Percentiles rank a stretch among this genome's conserved stretches.
These are phyloP conservation scores for Arthroderma uncinatum DNA, from an alignment of 2,329 filamentous ascomycete genomes.

Conservation along the genomic window DNA sequence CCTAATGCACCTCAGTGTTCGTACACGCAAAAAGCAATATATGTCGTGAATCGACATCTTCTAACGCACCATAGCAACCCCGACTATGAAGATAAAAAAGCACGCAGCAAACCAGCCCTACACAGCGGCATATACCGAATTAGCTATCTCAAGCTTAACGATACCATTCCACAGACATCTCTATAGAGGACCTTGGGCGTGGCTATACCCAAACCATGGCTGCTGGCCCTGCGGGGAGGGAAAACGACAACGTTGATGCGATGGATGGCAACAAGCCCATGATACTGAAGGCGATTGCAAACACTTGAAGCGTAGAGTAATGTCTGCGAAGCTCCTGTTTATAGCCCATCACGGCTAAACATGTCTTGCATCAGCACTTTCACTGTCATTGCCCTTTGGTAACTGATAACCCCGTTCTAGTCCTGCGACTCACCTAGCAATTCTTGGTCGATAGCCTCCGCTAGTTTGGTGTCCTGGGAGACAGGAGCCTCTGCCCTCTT, in stretches of 20 bases:
- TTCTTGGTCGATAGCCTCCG: not conserved
- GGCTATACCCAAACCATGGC: constrained; percentile 48
- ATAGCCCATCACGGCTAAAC: constrained; percentile 34
- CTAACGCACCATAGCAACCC: constrained; percentile 44
- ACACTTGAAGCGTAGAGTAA: constrained; percentile 52
- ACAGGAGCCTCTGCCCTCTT: not conserved
- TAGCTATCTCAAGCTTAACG: not conserved
- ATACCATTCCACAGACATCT: not conserved
- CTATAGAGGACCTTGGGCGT: not conserved
- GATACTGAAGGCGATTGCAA: constrained; percentile 49
- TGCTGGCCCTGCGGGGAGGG: constrained; percentile 47
- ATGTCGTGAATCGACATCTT: not conserved
- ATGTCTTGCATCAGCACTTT: not conserved
- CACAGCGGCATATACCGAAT: constrained; percentile 5
- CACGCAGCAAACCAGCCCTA: constrained; percentile 49
- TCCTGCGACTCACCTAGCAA: not conserved
- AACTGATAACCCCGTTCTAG: not conserved
- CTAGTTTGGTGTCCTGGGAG: not conserved
- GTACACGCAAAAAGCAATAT: not conserved
- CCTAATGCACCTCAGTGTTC: constrained; percentile 20
- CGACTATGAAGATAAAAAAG: constrained; percentile 48
- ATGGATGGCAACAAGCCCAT: constrained; percentile 53
- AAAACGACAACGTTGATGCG: constrained; percentile 48
- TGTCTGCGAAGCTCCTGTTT: constrained; percentile 52
- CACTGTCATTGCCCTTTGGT: not conserved